A percentile compares a stretch with the other conserved stretches of the same genome.
Conservation (phyloP, 139 green algal genomes). For the Penium margaritaceum region DNA sequence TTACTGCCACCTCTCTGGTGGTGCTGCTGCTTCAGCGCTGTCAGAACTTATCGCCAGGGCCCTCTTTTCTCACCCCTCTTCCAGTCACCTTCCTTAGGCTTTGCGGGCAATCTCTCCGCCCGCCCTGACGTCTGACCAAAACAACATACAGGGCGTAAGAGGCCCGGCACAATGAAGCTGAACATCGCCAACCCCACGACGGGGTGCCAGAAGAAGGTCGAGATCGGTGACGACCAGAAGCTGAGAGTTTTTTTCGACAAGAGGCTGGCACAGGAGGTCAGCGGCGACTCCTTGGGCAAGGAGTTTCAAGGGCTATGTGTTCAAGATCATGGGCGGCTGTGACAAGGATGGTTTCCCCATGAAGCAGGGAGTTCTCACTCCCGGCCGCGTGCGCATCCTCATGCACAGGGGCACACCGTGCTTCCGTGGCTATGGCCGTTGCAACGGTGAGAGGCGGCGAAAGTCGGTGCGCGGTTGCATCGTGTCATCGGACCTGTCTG, state of each 20-base stretch:
- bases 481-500: slow-evolving; percentile 81
- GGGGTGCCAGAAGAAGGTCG: slow-evolving; percentile 96
- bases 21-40: no score
- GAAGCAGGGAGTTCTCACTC: slow-evolving; percentile 95
- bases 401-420: slow-evolving; percentile 69
- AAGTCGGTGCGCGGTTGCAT: slow-evolving; percentile 96
- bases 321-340: slow-evolving; percentile 96
- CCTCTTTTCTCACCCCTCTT: no score
- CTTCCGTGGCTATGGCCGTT: slow-evolving; percentile 85
- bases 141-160: no score
- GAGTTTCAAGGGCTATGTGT: slow-evolving; percentile 93
- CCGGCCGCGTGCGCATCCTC: slow-evolving; percentile 81
- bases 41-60: no score
- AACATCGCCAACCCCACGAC: slow-evolving; percentile 95
- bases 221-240: slow-evolving; percentile 97
- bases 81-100: no score
- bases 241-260: slow-evolving; percentile 95
- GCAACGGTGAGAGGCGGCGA: slow-evolving; percentile 84
- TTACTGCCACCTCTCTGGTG: no score
- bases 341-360: slow-evolving; percentile 99
- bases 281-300: slow-evolving; percentile 88
- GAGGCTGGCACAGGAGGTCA: slow-evolving; percentile 82
- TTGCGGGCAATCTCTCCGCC: no score
- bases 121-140: no score
- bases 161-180: no score